Evolutionary conservation across 2,329 filamentous ascomycete genomes (phyloP).

Genomic region (Epicoccum nigrum): DNA sequence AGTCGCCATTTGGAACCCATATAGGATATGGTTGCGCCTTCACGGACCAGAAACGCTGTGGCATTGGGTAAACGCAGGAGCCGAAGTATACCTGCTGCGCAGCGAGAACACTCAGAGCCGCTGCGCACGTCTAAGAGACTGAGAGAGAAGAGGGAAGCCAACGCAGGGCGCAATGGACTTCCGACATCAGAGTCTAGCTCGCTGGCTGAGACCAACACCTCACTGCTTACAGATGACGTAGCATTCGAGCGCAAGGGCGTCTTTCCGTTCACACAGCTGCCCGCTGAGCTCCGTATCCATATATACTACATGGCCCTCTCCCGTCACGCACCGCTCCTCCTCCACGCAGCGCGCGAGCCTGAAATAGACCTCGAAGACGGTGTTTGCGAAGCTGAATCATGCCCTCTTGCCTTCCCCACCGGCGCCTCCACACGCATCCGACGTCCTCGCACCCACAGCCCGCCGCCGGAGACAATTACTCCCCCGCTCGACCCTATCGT

Average conservation of each 20-base stretch:
- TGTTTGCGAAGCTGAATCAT: too few relatives aligned
- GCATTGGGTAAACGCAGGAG: conserved; percentile 17
- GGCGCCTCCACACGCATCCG: not conserved
- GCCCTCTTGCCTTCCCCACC: not conserved
- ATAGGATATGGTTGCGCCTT: too few relatives aligned
- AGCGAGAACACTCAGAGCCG: conserved; percentile 8
- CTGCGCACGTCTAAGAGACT: conserved; percentile 15
- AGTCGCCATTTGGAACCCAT: too few relatives aligned
- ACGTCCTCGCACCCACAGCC: not conserved
- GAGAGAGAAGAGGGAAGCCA: conserved; percentile 5
- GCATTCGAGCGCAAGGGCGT: conserved; percentile 6
- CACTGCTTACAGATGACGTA: not conserved
- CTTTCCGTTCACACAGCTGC: conserved; percentile 52
- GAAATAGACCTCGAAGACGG: conserved; percentile 20
- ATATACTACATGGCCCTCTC: conserved; percentile 51
- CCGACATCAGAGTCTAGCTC: conserved; percentile 30
- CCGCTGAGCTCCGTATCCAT: conserved; percentile 54
- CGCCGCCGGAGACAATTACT: not conserved
- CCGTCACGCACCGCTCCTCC: conserved; percentile 36
- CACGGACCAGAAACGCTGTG: too few relatives aligned
- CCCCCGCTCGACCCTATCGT: conserved; percentile 41
- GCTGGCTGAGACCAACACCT: conserved; percentile 23
- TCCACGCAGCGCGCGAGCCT: conserved; percentile 31
- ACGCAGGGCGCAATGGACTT: conserved; percentile 17
- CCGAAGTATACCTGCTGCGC: not conserved